phyloP scores from a whole-genome alignment of 2,329 filamentous ascomycete species.

The Sclerotinia spermophila region DNA sequence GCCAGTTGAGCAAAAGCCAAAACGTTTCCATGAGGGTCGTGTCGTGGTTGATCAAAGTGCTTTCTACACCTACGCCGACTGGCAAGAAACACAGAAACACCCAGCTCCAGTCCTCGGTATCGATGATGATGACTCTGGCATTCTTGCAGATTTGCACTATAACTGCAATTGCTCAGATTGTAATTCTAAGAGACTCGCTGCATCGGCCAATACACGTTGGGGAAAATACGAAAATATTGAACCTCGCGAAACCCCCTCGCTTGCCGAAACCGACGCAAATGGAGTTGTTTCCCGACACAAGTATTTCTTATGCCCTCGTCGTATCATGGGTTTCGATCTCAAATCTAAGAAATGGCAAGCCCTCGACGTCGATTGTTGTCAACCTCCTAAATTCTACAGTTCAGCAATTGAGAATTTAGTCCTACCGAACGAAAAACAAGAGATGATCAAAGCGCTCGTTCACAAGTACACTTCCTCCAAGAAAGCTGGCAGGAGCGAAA shows the following conservation, averaged over 20 bases:
- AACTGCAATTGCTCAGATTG: slow-evolving; percentile 26
- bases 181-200: slow-evolving; percentile 23
- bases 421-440: slow-evolving; percentile 24
- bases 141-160: slow-evolving; percentile 26
- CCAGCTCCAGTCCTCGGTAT: slow-evolving; percentile 25
- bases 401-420: slow-evolving; percentile 28
- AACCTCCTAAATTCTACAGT: slow-evolving; percentile 24
- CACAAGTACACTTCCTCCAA: slow-evolving; percentile 25
- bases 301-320: slow-evolving; percentile 27
- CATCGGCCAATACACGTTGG: slow-evolving; percentile 26
- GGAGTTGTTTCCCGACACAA: slow-evolving; percentile 20
- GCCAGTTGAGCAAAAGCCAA: slow-evolving; percentile 26
- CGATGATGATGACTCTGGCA: slow-evolving; percentile 27
- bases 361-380: slow-evolving; percentile 27
- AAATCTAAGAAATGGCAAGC: slow-evolving; percentile 30
- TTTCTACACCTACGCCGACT: slow-evolving; percentile 28
- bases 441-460: slow-evolving; percentile 28
- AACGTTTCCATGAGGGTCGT: slow-evolving; percentile 27
- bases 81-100: slow-evolving; percentile 24
- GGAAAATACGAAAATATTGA: slow-evolving; percentile 28
- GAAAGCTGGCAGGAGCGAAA: slow-evolving; percentile 4
- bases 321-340: slow-evolving; percentile 29
- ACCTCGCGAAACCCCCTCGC: slow-evolving; percentile 22
- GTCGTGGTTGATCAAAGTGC: slow-evolving; percentile 27
- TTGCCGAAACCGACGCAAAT: slow-evolving; percentile 13